A percentile compares a stretch with the other conserved stretches of the same genome.
These are phyloP conservation scores for Leptographium procerum DNA, from an alignment of 2,329 filamentous ascomycete species.

Conservation along the genomic window DNA sequence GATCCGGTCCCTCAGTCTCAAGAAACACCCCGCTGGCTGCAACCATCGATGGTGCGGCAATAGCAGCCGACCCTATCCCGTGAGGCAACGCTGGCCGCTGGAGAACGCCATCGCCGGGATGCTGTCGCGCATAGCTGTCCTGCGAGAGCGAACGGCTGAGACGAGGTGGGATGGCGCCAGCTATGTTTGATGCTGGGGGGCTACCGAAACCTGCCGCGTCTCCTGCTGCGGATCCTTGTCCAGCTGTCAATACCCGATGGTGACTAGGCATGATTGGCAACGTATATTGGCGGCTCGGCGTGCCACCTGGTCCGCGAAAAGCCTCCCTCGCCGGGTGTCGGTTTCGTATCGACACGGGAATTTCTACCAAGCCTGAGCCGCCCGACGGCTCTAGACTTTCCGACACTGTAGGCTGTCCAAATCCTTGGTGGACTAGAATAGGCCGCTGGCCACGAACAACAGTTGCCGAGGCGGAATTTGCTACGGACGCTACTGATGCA, in stretches of 20 bases:
- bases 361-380: conserved; percentile 4
- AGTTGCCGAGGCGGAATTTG: not conserved
- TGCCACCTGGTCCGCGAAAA: not conserved
- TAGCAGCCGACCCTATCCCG: not conserved
- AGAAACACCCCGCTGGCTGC: conserved; percentile 5
- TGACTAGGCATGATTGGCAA: not conserved
- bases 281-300: not conserved
- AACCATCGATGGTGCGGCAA: conserved; percentile 6
- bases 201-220: not conserved
- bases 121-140: conserved; percentile 7
- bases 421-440: not conserved
- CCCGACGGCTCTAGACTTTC: conserved; percentile 5
- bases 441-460: not conserved
- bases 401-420: not conserved
- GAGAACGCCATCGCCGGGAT: not conserved
- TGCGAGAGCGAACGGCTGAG: conserved; percentile 9
- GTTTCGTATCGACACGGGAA: conserved; percentile 1
- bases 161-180: not conserved
- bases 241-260: not conserved
- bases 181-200: not conserved
- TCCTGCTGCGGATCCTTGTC: not conserved
- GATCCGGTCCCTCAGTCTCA: conserved; percentile 9
- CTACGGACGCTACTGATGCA: not conserved
- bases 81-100: not conserved
- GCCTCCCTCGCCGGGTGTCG: not conserved